These are phyloP conservation scores for Kodamaea alishanica DNA, from an alignment of 1,139 yeast species.

Conservation along the genomic window DNA sequence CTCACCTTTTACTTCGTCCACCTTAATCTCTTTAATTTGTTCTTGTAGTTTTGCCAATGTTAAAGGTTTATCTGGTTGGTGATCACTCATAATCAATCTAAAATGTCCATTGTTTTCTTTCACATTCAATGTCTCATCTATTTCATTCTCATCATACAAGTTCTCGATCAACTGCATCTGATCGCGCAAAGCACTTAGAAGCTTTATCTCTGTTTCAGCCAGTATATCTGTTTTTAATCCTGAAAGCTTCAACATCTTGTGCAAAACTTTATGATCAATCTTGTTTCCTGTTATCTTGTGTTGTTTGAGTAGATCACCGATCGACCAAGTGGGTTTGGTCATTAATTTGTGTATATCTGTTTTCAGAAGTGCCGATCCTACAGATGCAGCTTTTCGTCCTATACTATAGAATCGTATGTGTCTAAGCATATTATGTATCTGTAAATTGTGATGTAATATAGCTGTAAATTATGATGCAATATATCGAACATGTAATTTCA, in stretches of 20 bases:
- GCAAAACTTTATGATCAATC: conserved; percentile 19
- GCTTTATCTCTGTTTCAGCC: conserved; percentile 21
- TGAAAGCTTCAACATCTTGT: conserved; percentile 40
- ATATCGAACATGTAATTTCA: too few relatives aligned
- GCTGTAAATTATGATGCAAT: too few relatives aligned
- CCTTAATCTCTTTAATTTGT: conserved; percentile 21
- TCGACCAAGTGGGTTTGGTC: conserved; percentile 28
- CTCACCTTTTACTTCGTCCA: conserved; percentile 31
- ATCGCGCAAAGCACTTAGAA: conserved; percentile 32
- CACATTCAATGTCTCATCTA: conserved; percentile 8
- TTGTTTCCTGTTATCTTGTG: conserved; percentile 9
- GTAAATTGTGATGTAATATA: too few relatives aligned
- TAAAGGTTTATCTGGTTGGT: conserved; percentile 21
- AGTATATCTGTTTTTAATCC: conserved; percentile 35
- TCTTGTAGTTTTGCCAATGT: conserved; percentile 21
- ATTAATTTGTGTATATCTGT: conserved; percentile 8
- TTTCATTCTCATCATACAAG: conserved; percentile 29
- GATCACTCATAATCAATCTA: conserved; percentile 36
- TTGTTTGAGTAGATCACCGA: conserved; percentile 19
- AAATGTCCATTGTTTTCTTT: conserved; percentile 23
- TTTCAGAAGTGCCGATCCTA: too few relatives aligned
- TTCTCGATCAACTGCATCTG: conserved; percentile 48
- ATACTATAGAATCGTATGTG: too few relatives aligned
- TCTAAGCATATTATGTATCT: too few relatives aligned
- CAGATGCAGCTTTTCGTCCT: too few relatives aligned